Evolutionary conservation across 345 rosid genomes (phyloP).

Genomic region (Boechera retrofracta): DNA sequence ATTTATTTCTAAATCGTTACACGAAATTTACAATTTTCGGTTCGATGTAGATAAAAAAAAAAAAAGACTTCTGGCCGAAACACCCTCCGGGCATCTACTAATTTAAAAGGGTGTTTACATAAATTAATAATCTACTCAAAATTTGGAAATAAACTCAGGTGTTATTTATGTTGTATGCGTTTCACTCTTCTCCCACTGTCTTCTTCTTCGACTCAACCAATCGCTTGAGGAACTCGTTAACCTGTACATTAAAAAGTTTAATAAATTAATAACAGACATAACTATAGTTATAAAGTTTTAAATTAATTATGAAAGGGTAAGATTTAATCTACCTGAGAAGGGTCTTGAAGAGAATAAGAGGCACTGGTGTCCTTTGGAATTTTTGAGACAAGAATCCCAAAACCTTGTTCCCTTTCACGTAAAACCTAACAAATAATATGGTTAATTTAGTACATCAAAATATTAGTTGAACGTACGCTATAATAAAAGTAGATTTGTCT

Average conservation of each 20-base stretch:
- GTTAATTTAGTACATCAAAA: background rate
- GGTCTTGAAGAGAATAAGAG: slow-evolving; percentile 82
- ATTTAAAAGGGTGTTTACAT: slow-evolving; percentile 27
- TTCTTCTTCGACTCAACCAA: slow-evolving; percentile 73
- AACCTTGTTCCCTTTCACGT: slow-evolving; percentile 74
- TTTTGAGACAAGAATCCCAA: slow-evolving; percentile 92
- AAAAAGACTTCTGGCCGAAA: slow-evolving; percentile 24
- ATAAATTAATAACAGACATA: background rate
- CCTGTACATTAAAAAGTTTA: slow-evolving; percentile 51
- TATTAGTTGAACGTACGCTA: background rate
- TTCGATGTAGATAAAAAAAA: slow-evolving; percentile 23
- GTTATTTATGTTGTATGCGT: slow-evolving; percentile 13
- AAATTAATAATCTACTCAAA: slow-evolving; percentile 39
- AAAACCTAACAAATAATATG: slow-evolving; percentile 55
- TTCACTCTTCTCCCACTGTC: slow-evolving; percentile 28
- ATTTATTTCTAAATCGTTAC: slow-evolving; percentile 41
- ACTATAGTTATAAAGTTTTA: background rate
- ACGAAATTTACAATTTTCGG: slow-evolving; percentile 45
- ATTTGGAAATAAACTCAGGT: slow-evolving; percentile 41
- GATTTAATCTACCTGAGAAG: slow-evolving; percentile 62
- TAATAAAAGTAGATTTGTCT: background rate
- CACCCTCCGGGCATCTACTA: slow-evolving; percentile 32
- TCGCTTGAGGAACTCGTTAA: slow-evolving; percentile 66
- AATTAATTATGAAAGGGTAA: background rate
- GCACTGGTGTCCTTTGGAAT: slow-evolving; percentile 87